Base-by-base conservation (phyloP, 1,284 basidiomycete genomes). In the Irpex sp. region DNA sequence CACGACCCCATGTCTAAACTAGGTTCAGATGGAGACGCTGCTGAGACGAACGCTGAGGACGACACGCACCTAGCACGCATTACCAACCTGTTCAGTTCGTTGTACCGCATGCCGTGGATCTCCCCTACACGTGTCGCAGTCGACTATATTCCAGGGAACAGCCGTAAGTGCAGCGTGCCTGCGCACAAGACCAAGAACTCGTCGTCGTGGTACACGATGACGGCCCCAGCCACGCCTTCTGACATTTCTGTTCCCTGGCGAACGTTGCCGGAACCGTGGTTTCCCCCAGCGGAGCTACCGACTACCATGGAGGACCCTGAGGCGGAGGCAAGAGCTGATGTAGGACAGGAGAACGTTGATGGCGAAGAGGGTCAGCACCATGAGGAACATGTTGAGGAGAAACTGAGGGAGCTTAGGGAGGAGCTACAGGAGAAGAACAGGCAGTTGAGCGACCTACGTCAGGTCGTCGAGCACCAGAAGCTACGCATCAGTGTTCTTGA, bases 401-500 rank as follows among this genome's bases (percentile, higher is more conserved):
- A 49, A 21, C 9, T 64, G 7, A 48, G 55, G 36, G 35, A 55
- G 19, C 36, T 61, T 35, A 51, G 49, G 53, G 59, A 60, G 23
- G 65, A 64, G 48, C 33, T 66, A 49, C 64, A 58, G 51, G 58
- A 59, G 55, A 60, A 61, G 53, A 62, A 28, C 9, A 16, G 45
- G 14, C 58, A 61, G 48, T 16, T 66, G 47, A 47, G 51, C 8
- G 54, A 60, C 18, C 48, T 66, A 21, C 54, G 56, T 8, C 61
- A 58, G 56, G 49, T 63, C 28, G 62, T 65, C 47, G 65, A 66
- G 49, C 60, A 66, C 62, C 63, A 66, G 58, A 66, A 66, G 60
- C n/a, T 42, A 10, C 60, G 56, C 36, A 66, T 66, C 39, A 61
- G 58, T n/a, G 49, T 54, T 21, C 49, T 66, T n/a, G 65, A 66